A percentile compares a stretch with the other conserved stretches of the same genome.
Evolutionary conservation across 2,329 filamentous ascomycete species (phyloP).

Genomic region (Colletotrichum limetticola): DNA sequence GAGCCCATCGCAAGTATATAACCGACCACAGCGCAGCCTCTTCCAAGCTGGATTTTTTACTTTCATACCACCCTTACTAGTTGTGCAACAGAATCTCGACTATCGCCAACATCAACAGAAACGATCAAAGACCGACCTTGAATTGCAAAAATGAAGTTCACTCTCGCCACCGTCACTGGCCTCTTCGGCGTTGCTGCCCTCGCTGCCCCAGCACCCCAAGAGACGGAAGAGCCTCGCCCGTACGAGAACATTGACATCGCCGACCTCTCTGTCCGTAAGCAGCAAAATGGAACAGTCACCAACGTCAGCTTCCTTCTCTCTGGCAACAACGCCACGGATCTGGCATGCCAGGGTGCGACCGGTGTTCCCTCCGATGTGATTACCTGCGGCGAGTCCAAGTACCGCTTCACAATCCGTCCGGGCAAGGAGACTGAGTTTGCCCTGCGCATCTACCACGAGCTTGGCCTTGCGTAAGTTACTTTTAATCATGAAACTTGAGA

Average conservation of each 20-base stretch:
- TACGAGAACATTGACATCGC: conserved; percentile 41
- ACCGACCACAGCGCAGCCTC: neutral
- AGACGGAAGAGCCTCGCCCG: neutral
- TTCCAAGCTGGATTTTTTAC: neutral
- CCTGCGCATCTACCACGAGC: conserved; percentile 40
- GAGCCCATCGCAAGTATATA: neutral
- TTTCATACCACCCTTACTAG: neutral
- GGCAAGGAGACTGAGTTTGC: conserved; percentile 35
- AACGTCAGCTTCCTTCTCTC: conserved; percentile 38
- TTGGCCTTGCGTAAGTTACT: conserved; percentile 37
- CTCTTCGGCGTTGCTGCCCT: conserved; percentile 37
- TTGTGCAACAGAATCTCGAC: neutral
- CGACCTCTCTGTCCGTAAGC: conserved; percentile 39
- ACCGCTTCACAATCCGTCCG: conserved; percentile 41
- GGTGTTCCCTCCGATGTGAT: conserved; percentile 38
- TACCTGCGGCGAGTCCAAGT: conserved; percentile 42
- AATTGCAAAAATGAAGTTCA: conserved; percentile 40
- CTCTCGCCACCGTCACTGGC: conserved; percentile 34
- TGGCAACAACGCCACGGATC: conserved; percentile 35
- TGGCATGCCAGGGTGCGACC: conserved; percentile 32
- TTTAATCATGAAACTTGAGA: neutral
- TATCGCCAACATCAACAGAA: too few species aligned
- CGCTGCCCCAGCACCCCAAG: conserved; percentile 32
- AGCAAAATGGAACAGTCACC: conserved; percentile 29
- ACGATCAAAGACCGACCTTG: neutral